These are phyloP conservation scores for Pseudogymnoascus sp. DNA, from an alignment of 2,329 filamentous ascomycete species.

Conservation along the genomic window DNA sequence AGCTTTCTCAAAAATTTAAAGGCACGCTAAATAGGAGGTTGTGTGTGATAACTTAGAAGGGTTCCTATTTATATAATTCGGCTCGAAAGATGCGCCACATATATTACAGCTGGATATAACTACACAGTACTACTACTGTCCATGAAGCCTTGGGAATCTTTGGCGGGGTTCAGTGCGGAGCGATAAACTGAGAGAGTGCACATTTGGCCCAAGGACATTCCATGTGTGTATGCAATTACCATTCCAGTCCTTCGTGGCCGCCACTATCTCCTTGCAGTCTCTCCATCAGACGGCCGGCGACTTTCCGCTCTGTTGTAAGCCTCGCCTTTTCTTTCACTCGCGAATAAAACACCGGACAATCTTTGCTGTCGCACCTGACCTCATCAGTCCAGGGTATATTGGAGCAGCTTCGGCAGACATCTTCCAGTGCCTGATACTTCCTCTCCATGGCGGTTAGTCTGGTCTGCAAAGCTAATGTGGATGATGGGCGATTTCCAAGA, in stretches of 20 bases:
- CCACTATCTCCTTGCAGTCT: constrained; percentile 29
- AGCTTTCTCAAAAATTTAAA: background rate
- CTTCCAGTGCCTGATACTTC: constrained; percentile 54
- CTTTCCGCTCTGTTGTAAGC: constrained; percentile 30
- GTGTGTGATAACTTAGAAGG: background rate
- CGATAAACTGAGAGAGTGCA: background rate
- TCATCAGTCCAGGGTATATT: constrained; percentile 64
- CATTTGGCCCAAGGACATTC: background rate
- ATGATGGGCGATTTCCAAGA: constrained; percentile 43
- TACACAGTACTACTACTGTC: background rate
- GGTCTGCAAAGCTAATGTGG: constrained; percentile 55
- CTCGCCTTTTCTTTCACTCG: constrained; percentile 53
- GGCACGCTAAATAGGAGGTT: background rate
- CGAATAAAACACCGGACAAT: constrained; percentile 88
- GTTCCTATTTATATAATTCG: background rate
- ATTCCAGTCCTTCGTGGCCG: constrained; percentile 21
- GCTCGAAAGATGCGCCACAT: background rate
- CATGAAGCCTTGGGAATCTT: background rate
- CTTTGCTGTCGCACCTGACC: constrained; percentile 80
- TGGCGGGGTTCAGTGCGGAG: background rate
- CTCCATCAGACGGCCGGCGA: constrained; percentile 34
- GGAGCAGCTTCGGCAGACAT: constrained; percentile 73
- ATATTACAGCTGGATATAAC: background rate
- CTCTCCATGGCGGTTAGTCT: constrained; percentile 56
- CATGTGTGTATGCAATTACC: constrained; percentile 15